These are phyloP conservation scores for Russula vinacea DNA, from an alignment of 768 basidiomycete genomes.

Conservation along the genomic window DNA sequence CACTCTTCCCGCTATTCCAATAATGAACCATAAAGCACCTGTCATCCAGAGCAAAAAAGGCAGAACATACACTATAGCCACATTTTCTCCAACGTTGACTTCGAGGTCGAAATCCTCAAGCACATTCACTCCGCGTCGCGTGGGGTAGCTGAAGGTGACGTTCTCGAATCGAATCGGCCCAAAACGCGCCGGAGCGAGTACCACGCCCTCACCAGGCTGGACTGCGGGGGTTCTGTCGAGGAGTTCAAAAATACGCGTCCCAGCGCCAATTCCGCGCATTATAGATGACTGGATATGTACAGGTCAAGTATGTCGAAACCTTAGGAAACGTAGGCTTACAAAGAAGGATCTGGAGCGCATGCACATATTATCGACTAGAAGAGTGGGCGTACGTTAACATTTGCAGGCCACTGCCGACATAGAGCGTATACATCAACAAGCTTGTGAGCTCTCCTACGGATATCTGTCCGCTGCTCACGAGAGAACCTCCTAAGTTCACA, in stretches of 20 bases:
- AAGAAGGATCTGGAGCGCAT: constrained; percentile 39
- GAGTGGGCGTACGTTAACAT: constrained; percentile 62
- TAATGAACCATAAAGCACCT: background rate
- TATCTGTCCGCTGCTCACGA: constrained; percentile 85
- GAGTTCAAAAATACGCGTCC: constrained; percentile 90
- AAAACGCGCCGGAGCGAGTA: constrained; percentile 52
- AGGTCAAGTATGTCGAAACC: constrained; percentile 33
- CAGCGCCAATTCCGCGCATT: constrained; percentile 96
- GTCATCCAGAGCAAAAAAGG: constrained; percentile 2
- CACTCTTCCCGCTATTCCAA: constrained; percentile 73
- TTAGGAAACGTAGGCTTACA: constrained; percentile 37
- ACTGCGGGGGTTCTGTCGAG: constrained; percentile 78
- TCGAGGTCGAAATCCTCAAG: constrained; percentile 80
- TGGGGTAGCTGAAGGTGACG: constrained; percentile 87
- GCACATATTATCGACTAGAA: background rate
- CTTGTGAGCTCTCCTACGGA: constrained; percentile 91
- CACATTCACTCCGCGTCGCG: constrained; percentile 74
- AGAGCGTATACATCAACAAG: constrained; percentile 86
- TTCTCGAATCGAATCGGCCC: constrained; percentile 79
- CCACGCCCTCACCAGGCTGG: constrained; percentile 57
- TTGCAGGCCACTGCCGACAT: constrained; percentile 76
- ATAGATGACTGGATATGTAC: constrained; percentile 63
- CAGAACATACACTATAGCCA: constrained; percentile 82
- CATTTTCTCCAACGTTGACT: constrained; percentile 78
- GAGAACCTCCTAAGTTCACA: constrained; percentile 64